Conservation (phyloP, 1,284 basidiomycete genomes). For the Puccinia coronata region DNA sequence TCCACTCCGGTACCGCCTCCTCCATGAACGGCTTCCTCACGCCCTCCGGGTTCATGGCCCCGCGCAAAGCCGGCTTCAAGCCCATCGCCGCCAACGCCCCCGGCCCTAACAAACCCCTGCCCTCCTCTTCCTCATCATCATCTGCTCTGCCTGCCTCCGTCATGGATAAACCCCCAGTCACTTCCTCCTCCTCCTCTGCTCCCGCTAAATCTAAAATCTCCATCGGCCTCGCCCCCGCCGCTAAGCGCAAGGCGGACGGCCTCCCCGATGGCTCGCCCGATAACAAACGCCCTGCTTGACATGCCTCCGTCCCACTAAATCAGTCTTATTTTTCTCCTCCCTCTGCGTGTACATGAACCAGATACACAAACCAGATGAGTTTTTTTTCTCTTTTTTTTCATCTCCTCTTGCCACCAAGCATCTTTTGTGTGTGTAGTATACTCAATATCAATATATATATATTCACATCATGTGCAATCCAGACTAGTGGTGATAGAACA, state of each 20-base stretch:
- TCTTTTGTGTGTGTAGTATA: too few species aligned
- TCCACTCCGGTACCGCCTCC: slow-evolving; percentile 20
- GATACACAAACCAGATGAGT: background rate
- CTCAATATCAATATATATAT: too few species aligned
- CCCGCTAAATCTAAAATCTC: slow-evolving; percentile 42
- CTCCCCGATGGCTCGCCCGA: slow-evolving; percentile 12
- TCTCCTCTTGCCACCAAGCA: too few species aligned
- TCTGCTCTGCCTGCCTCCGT: background rate
- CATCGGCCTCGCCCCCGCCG: slow-evolving; percentile 17
- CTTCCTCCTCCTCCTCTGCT: background rate
- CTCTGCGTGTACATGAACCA: background rate
- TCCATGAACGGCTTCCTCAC: slow-evolving; percentile 39
- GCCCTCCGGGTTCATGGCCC: slow-evolving; percentile 38
- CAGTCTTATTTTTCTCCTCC: background rate
- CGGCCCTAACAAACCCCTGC: background rate
- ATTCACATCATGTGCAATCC: too few species aligned
- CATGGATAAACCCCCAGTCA: background rate
- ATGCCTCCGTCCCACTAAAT: background rate
- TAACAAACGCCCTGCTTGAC: slow-evolving; percentile 14
- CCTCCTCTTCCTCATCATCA: background rate
- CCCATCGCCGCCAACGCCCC: slow-evolving; percentile 27
- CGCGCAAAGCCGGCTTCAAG: slow-evolving; percentile 46
- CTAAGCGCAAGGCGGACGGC: slow-evolving; percentile 24
- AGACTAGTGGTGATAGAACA: too few species aligned
- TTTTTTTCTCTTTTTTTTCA: too few species aligned